Conservation (phyloP, 345 rosid species). For the Viola odorata region DNA sequence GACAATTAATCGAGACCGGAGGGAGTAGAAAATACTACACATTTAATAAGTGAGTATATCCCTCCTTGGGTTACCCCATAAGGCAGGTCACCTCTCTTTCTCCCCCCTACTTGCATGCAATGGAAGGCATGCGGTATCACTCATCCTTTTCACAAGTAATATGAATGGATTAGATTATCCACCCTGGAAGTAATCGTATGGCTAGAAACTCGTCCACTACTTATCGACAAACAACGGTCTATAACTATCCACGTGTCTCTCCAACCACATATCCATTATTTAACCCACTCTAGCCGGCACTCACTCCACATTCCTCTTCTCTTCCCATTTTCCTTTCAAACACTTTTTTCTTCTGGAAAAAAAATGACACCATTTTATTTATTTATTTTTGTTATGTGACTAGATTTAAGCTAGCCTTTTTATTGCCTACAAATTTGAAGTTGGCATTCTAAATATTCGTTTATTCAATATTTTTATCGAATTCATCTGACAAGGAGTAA, state of each 20-base stretch:
- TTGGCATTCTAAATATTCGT: too few species aligned
- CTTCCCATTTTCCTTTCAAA: background rate
- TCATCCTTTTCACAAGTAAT: background rate
- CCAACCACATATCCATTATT: background rate
- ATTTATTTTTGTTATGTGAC: too few species aligned
- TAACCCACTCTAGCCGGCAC: slow-evolving; percentile 14
- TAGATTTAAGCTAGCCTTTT: too few species aligned
- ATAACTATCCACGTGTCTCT: slow-evolving; percentile 20
- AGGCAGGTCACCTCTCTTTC: background rate
- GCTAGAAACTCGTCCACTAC: slow-evolving; percentile 1
- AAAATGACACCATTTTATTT: too few species aligned
- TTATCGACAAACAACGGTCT: slow-evolving; percentile 35
- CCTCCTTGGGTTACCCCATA: background rate
- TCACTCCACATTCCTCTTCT: background rate
- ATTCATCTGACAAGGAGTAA: too few species aligned
- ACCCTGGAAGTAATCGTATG: slow-evolving; percentile 15
- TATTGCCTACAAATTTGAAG: too few species aligned
- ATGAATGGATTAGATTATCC: slow-evolving; percentile 14
- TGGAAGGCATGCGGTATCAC: background rate
- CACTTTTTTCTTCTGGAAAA: background rate
- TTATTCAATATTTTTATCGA: too few species aligned
- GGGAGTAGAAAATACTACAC: too few species aligned
- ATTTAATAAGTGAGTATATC: too few species aligned
- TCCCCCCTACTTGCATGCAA: background rate
- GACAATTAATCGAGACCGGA: too few species aligned